Percentiles rank a stretch among this genome's conserved stretches.
phyloP scores from a whole-genome alignment of 441 rosid genomes.

The Capsella rubella region DNA sequence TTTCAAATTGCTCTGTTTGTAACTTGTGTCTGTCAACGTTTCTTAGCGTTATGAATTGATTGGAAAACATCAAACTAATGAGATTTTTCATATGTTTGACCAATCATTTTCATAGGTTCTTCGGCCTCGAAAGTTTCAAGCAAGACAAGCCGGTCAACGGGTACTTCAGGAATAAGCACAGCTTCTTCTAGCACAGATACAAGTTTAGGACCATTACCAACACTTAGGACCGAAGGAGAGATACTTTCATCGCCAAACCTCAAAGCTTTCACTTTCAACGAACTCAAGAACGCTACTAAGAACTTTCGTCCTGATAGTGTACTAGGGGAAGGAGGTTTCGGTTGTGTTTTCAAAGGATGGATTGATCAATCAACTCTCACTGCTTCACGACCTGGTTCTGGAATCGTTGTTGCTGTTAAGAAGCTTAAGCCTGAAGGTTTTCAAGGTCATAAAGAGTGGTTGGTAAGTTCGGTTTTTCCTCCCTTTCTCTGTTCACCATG shows the following conservation, averaged over 20 bases:
- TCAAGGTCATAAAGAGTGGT: conserved; percentile 55
- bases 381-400: conserved; percentile 42
- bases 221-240: conserved; percentile 44
- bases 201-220: conserved; percentile 40
- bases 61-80: background rate
- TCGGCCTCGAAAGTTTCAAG: conserved; percentile 32
- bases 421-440: conserved; percentile 49
- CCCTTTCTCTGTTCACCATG: background rate
- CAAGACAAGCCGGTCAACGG: conserved; percentile 41
- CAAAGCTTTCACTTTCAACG: conserved; percentile 45
- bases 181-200: conserved; percentile 31
- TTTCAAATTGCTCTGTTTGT: conserved; percentile 4
- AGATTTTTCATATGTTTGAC: conserved; percentile 5
- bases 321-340: conserved; percentile 50
- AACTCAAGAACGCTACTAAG: conserved; percentile 49
- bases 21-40: background rate
- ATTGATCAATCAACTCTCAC: conserved; percentile 36
- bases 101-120: conserved; percentile 31
- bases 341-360: conserved; percentile 48
- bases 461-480: conserved; percentile 38
- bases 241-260: conserved; percentile 47
- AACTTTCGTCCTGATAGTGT: conserved; percentile 46
- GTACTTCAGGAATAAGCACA: conserved; percentile 37
- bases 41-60: background rate
- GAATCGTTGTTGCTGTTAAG: conserved; percentile 48